Percentiles rank a stretch among this genome's conserved stretches.
Conservation (phyloP, 2,329 filamentous ascomycete genomes). For the Thyridium curvatum region DNA sequence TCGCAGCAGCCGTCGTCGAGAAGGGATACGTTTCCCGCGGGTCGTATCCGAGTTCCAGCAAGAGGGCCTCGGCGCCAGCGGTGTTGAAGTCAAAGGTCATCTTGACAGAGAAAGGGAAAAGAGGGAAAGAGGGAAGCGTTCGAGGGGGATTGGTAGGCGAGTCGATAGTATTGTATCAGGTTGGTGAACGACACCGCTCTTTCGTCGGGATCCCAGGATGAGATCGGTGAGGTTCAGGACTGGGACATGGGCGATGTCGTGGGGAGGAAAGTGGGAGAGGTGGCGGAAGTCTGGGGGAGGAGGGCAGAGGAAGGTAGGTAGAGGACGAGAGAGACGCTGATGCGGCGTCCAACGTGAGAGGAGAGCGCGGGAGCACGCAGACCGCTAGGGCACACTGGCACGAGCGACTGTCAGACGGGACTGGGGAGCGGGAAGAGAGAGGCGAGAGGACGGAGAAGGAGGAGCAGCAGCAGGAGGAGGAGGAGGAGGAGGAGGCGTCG, state of each 20-base stretch:
- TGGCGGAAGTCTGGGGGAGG: constrained; percentile 8
- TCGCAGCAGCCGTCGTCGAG: constrained; percentile 32
- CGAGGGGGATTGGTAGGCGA: constrained; percentile 27
- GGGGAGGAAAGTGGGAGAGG: constrained; percentile 14
- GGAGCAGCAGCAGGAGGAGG: neutral
- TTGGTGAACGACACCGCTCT: constrained; percentile 35
- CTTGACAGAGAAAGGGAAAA: constrained; percentile 26
- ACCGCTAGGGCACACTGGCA: too few relatives aligned
- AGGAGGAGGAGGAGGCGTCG: neutral
- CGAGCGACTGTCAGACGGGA: too few relatives aligned
- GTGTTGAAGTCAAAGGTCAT: constrained; percentile 57
- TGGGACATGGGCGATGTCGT: constrained; percentile 20
- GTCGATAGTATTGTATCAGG: constrained; percentile 34
- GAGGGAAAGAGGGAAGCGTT: constrained; percentile 20
- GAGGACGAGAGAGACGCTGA: neutral
- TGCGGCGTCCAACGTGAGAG: too few relatives aligned
- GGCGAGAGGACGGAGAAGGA: neutral
- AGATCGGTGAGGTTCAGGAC: constrained; percentile 27
- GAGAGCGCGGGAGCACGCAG: too few relatives aligned
- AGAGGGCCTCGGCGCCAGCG: constrained; percentile 47
- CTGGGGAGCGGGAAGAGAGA: neutral
- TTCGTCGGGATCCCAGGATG: constrained; percentile 23
- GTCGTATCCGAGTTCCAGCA: constrained; percentile 54
- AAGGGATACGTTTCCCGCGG: constrained; percentile 50
- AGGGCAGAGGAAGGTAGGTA: neutral